A percentile compares a stretch with the other conserved stretches of the same genome.
phyloP scores from a whole-genome alignment of 1,284 basidiomycete genomes.

The Athelia sp. region DNA sequence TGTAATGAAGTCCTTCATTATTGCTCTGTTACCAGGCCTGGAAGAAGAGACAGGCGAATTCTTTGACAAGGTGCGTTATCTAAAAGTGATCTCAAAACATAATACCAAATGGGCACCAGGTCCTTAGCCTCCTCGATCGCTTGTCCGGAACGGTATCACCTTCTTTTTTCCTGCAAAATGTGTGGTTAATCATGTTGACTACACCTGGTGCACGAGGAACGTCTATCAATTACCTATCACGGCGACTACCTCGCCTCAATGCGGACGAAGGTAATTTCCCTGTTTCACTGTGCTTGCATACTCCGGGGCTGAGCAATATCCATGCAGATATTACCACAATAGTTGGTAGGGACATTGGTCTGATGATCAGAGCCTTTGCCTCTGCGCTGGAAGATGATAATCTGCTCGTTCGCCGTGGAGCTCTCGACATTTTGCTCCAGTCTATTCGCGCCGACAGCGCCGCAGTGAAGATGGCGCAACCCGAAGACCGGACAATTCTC shows the following conservation, averaged over 20 bases:
- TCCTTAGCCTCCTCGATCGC: slow-evolving; percentile 77
- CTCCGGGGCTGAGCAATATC: slow-evolving; percentile 1
- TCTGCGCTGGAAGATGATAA: slow-evolving; percentile 89
- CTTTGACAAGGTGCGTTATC: slow-evolving; percentile 79
- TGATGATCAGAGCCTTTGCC: slow-evolving; percentile 90
- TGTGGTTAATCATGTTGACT: slow-evolving; percentile 92
- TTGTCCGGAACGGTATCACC: slow-evolving; percentile 79
- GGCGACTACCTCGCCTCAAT: slow-evolving; percentile 68
- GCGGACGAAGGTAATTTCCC: slow-evolving; percentile 56
- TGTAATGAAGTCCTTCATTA: slow-evolving; percentile 89
- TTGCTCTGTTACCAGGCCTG: slow-evolving; percentile 88
- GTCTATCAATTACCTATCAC: slow-evolving; percentile 82
- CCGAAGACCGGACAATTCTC: slow-evolving; percentile 68
- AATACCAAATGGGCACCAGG: slow-evolving; percentile 35
- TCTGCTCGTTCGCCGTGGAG: slow-evolving; percentile 78
- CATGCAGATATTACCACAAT: slow-evolving; percentile 63
- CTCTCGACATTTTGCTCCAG: slow-evolving; percentile 77
- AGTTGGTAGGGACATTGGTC: slow-evolving; percentile 82
- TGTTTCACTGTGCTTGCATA: slow-evolving; percentile 6
- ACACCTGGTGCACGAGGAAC: slow-evolving; percentile 84
- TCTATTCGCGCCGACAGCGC: slow-evolving; percentile 70
- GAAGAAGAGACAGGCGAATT: slow-evolving; percentile 97
- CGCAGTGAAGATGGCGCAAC: slow-evolving; percentile 60
- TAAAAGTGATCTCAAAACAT: slow-evolving; percentile 6
- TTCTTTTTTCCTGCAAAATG: slow-evolving; percentile 91